Percentiles rank a stretch among this genome's conserved stretches.
These are phyloP conservation scores for Pyricularia grisea DNA, from an alignment of 2,329 filamentous ascomycete genomes.

Conservation along the genomic window DNA sequence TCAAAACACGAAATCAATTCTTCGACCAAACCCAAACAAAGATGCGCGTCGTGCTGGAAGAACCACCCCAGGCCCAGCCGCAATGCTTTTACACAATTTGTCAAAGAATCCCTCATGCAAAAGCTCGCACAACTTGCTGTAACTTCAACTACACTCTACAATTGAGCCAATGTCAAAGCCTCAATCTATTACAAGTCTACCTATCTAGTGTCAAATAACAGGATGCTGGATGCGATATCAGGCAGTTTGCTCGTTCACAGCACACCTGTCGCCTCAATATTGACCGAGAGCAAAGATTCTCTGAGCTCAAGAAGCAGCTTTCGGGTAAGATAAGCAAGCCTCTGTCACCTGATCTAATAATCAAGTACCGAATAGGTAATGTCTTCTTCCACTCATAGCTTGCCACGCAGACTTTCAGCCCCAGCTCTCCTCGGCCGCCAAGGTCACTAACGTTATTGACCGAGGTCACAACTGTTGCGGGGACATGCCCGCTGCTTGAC, in stretches of 20 bases:
- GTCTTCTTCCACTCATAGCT: background rate
- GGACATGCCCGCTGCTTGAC: background rate
- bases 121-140: too few species aligned
- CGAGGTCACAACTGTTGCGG: background rate
- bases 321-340: background rate
- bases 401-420: background rate
- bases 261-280: background rate
- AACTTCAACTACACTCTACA: too few species aligned
- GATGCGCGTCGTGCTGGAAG: too few species aligned
- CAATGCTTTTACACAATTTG: too few species aligned
- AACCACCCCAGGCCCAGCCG: too few species aligned
- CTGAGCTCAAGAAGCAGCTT: background rate
- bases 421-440: background rate
- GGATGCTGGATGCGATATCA: too few species aligned
- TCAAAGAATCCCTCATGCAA: too few species aligned
- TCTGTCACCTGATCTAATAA: background rate
- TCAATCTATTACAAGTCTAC: too few species aligned
- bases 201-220: too few species aligned
- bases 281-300: background rate
- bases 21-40: too few species aligned
- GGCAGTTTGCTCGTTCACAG: background rate
- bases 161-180: too few species aligned
- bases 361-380: background rate
- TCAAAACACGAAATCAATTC: too few species aligned
- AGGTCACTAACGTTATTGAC: background rate